Conservation (phyloP, 495 filamentous ascomycete genomes). For the Talaromyces thailandensis region DNA sequence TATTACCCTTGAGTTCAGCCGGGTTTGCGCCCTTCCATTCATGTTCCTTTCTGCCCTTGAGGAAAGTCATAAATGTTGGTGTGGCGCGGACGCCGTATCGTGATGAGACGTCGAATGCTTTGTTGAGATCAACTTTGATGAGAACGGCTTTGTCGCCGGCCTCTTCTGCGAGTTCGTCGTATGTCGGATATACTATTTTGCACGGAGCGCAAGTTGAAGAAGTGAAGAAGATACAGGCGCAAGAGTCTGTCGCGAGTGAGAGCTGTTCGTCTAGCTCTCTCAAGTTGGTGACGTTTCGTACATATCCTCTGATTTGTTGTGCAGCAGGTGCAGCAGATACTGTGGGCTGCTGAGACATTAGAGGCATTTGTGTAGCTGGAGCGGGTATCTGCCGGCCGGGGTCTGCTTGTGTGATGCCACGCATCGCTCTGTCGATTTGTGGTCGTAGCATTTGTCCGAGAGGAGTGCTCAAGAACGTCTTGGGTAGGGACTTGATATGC, state of each 20-base stretch:
- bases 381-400: constrained; percentile 24
- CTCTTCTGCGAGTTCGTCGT: constrained; percentile 71
- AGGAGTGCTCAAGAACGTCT: constrained; percentile 78
- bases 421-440: constrained; percentile 66
- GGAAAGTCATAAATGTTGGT: constrained; percentile 85
- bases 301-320: constrained; percentile 18
- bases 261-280: constrained; percentile 54
- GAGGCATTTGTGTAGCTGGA: constrained; percentile 15
- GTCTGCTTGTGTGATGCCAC: constrained; percentile 48
- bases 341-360: constrained; percentile 4
- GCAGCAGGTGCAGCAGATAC: constrained; percentile 13
- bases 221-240: constrained; percentile 88
- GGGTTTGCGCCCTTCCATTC: constrained; percentile 74
- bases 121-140: constrained; percentile 75
- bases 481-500: constrained; percentile 81
- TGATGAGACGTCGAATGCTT: constrained; percentile 53
- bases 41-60: constrained; percentile 66
- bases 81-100: constrained; percentile 66
- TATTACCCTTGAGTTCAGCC: constrained; percentile 56
- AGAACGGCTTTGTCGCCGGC: constrained; percentile 58
- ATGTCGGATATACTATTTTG: constrained; percentile 73
- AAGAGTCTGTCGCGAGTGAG: constrained; percentile 47
- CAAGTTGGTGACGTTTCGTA: constrained; percentile 45
- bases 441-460: constrained; percentile 87
- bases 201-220: constrained; percentile 81